These are phyloP conservation scores for Dendrobium officinale DNA, from an alignment of 106 monocot genomes.

Conservation along the genomic window DNA sequence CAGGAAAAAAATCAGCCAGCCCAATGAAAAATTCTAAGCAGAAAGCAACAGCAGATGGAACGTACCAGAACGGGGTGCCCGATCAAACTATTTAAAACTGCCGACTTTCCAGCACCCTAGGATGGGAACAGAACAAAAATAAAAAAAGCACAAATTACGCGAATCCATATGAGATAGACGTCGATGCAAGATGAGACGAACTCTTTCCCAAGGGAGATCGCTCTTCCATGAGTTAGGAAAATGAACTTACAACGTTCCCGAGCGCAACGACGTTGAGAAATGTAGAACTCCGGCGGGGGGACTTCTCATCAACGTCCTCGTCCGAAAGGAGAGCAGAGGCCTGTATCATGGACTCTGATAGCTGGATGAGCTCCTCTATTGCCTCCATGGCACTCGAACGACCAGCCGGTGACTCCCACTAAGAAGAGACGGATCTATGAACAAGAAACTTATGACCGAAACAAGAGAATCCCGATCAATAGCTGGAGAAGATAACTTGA, in stretches of 20 bases:
- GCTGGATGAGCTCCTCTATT: constrained; percentile 56
- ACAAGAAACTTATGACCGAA: neutral
- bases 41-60: neutral
- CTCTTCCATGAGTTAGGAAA: neutral
- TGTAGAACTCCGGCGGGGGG: constrained; percentile 26
- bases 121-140: constrained; percentile 1
- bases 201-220: no score
- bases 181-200: neutral
- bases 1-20: neutral
- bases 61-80: constrained; percentile 93
- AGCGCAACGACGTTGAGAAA: constrained; percentile 67
- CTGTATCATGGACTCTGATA: constrained; percentile 59
- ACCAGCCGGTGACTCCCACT: neutral
- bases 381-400: constrained; percentile 35
- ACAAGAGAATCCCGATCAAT: neutral
- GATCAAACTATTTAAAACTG: constrained; percentile 89
- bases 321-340: constrained; percentile 62
- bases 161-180: constrained; percentile 9
- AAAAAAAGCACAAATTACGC: neutral
- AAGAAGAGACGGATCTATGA: constrained; percentile 6
- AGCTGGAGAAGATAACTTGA: neutral
- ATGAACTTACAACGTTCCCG: constrained; percentile 54
- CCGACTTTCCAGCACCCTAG: constrained; percentile 95
- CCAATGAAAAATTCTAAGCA: neutral
- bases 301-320: constrained; percentile 43